Base-by-base conservation (phyloP, 352 stramenopile genomes). In the Peronospora belbahrii region DNA sequence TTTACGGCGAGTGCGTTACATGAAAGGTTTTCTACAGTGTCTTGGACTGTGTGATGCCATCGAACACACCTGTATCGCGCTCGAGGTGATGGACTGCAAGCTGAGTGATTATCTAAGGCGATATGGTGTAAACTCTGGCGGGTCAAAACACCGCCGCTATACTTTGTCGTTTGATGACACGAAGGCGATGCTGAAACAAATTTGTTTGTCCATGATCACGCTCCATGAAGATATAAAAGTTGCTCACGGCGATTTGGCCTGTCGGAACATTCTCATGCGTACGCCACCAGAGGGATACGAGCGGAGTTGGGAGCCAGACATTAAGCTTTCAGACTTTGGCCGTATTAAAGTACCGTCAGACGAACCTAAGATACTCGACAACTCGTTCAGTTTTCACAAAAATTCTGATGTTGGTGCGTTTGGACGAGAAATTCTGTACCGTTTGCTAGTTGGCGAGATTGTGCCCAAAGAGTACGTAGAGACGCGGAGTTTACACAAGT, bases 11-110 rank as follows among this genome's bases (percentile, higher is more conserved):
- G 80, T 89, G 30, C 75, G 80, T 13, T 67, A 92, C 46, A 67
- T 84, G 42, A 72, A 71, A 24, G 80, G 80, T 0, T 92, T 92
- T 33, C 43, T 92, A 33, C 80, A 89, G 45, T 92, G 80, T 50
- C 69, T 92, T 33, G 80, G 80, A 2, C 47, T 89, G 13, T 92
- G 80, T 40, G 80, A 92, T 42, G 80, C 57, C 24, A 89, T 92
- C 30, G 75, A 88, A 25, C 80, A 92, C 43, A 92, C 80, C 8
- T 92, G 80, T 43, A 92, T 92, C 24, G 80, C 80, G 1, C 53
- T 92, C 5, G 80, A 92, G 47, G 80, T 92, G n/a, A 85, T 92
- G 77, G 78, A 92, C 45, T 89, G 80, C 57, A 92, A 92, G 44
- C 62, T 92, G 9, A 92, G 80, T 45, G 80, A 92, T 50, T 92